Conservation (phyloP, 1,284 basidiomycete genomes). For the Moesziomyces antarcticus region DNA sequence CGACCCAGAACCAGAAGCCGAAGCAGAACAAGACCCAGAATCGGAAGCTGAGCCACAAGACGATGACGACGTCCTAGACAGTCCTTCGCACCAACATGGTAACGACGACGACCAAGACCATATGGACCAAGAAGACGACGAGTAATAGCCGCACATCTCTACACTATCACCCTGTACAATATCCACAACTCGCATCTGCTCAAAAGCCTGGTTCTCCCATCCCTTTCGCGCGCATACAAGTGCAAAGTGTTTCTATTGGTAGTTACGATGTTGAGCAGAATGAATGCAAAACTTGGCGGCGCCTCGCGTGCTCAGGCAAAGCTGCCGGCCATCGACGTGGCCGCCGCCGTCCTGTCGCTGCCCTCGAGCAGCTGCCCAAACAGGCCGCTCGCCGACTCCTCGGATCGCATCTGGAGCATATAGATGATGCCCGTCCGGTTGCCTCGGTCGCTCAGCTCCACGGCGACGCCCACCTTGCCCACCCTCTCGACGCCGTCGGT, state of each 20-base stretch:
- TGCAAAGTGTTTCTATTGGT: not conserved
- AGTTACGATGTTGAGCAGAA: not conserved
- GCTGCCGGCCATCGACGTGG: constrained; percentile 22
- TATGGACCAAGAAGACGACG: constrained; percentile 33
- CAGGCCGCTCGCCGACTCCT: constrained; percentile 83
- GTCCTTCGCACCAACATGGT: constrained; percentile 3
- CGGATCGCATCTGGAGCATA: constrained; percentile 84
- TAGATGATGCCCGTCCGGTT: constrained; percentile 93
- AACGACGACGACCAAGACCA: constrained; percentile 2
- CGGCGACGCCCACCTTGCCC: constrained; percentile 95
- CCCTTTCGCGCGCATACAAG: too few relatives aligned
- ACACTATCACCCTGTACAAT: not conserved
- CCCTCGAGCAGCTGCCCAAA: constrained; percentile 89
- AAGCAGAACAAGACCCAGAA: constrained; percentile 26
- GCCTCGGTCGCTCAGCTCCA: constrained; percentile 91
- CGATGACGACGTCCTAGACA: constrained; percentile 1
- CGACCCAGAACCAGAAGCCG: constrained; percentile 21
- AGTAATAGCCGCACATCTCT: not conserved
- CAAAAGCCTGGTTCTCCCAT: too few relatives aligned
- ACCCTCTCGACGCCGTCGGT: constrained; percentile 97
- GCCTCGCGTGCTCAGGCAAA: constrained; percentile 4
- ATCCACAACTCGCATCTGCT: not conserved
- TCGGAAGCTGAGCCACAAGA: constrained; percentile 23
- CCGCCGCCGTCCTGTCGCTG: constrained; percentile 75
- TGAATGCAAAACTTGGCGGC: too few relatives aligned